Evolutionary conservation across 2,329 filamentous ascomycete genomes (phyloP).

Genomic region (Scedosporium apiospermum): DNA sequence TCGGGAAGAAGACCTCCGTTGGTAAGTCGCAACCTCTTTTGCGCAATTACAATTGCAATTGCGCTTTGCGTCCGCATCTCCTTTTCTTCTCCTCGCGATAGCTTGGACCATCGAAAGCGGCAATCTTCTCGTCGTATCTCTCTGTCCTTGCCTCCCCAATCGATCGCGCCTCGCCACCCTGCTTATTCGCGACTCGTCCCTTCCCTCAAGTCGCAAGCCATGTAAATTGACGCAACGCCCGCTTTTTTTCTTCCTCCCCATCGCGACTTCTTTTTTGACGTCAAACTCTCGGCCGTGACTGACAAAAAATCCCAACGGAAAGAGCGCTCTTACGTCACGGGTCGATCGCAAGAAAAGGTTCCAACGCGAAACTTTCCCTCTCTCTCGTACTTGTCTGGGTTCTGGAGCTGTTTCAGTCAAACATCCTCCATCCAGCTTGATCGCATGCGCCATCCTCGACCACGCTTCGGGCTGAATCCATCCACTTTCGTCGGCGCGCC

Average conservation of each 20-base stretch:
- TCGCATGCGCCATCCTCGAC: background rate
- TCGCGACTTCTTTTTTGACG: background rate
- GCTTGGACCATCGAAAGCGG: background rate
- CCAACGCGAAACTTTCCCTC: background rate
- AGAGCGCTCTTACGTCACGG: background rate
- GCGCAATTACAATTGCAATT: background rate
- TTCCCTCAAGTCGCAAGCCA: background rate
- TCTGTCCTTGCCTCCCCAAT: background rate
- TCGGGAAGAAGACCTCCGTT: background rate
- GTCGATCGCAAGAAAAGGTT: background rate
- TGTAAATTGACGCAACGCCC: background rate
- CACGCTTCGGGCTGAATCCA: background rate
- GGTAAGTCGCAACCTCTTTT: background rate
- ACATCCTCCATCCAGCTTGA: background rate
- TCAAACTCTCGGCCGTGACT: background rate
- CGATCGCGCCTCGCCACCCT: background rate
- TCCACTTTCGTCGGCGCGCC: background rate
- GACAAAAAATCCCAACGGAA: background rate
- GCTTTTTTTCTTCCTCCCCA: background rate
- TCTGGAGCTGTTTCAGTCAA: background rate
- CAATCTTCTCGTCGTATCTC: background rate
- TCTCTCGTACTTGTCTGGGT: background rate
- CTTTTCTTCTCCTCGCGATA: background rate
- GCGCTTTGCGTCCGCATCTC: background rate
- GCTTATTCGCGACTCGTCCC: background rate